A percentile compares a stretch with the other conserved stretches of the same genome.
Evolutionary conservation across 495 filamentous ascomycete species (phyloP).

Genomic region (Pseudoneurospora amorphoporcata): DNA sequence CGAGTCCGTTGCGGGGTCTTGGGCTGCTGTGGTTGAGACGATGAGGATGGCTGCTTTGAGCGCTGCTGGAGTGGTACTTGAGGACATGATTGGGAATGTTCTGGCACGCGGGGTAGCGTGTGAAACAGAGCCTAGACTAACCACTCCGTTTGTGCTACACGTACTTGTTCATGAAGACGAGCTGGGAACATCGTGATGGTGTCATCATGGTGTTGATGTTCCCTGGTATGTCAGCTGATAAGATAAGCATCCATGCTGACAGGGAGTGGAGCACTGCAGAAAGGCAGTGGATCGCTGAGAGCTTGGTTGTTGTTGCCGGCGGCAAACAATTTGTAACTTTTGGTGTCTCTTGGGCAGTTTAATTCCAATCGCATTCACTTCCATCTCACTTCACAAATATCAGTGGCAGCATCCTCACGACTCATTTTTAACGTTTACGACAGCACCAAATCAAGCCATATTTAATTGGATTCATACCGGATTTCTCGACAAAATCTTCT

Average conservation of each 20-base stretch:
- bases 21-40: constrained; percentile 84
- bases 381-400: not conserved
- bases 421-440: not conserved
- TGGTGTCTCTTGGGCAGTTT: not conserved
- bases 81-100: not conserved
- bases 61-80: constrained; percentile 19
- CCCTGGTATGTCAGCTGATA: not conserved
- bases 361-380: not conserved
- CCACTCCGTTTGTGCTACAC: not conserved
- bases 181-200: not conserved
- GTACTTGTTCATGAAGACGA: not conserved
- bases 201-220: not conserved
- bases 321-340: not conserved
- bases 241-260: not conserved
- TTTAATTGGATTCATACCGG: not conserved
- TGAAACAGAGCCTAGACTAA: not conserved
- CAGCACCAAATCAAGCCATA: not conserved
- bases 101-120: not conserved
- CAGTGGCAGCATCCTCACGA: not conserved
- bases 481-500: not conserved
- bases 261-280: not conserved
- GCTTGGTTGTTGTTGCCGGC: not conserved
- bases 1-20: constrained; percentile 71
- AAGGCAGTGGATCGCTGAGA: not conserved
- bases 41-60: constrained; percentile 69